Conservation (phyloP, 2,329 filamentous ascomycete species). For the Colletotrichum costaricense region DNA sequence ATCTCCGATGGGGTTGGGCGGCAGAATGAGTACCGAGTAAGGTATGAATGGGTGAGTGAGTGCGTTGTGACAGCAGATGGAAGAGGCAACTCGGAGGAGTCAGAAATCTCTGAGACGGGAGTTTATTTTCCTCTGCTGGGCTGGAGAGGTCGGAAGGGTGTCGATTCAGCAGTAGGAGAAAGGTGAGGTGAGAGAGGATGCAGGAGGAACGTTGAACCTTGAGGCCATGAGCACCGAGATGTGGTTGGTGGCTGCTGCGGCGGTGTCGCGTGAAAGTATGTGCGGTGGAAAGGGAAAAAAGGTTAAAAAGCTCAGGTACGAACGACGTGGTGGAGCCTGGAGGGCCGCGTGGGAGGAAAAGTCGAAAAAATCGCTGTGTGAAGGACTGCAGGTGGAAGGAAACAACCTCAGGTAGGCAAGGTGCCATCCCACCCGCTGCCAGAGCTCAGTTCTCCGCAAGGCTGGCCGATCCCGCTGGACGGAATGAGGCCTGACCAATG, state of each 20-base stretch:
- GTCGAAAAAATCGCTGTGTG: slow-evolving; percentile 7
- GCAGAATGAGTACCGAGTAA: neutral
- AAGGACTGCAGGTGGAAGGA: neutral
- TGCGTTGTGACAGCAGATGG: neutral
- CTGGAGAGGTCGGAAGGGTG: neutral
- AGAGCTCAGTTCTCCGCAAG: slow-evolving; percentile 1
- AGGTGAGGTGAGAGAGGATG: neutral
- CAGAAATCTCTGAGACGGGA: neutral
- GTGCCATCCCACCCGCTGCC: neutral
- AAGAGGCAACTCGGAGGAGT: neutral
- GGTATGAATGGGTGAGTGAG: neutral
- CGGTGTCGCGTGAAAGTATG: slow-evolving; percentile 19
- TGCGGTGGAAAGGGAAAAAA: neutral
- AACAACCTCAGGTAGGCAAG: neutral
- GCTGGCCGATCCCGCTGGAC: slow-evolving; percentile 5
- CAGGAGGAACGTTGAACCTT: neutral
- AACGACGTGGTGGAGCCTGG: neutral
- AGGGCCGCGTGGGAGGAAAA: slow-evolving; percentile 11
- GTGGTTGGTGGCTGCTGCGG: slow-evolving; percentile 1
- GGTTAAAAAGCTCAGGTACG: slow-evolving; percentile 10
- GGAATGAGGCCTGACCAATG: slow-evolving; percentile 9
- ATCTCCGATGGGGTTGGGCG: slow-evolving; percentile 14
- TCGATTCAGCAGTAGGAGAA: neutral
- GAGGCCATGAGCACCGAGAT: slow-evolving; percentile 13
- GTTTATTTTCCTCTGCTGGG: neutral